phyloP scores from a whole-genome alignment of 2,329 filamentous ascomycete species.

The Bretziella fagacearum region DNA sequence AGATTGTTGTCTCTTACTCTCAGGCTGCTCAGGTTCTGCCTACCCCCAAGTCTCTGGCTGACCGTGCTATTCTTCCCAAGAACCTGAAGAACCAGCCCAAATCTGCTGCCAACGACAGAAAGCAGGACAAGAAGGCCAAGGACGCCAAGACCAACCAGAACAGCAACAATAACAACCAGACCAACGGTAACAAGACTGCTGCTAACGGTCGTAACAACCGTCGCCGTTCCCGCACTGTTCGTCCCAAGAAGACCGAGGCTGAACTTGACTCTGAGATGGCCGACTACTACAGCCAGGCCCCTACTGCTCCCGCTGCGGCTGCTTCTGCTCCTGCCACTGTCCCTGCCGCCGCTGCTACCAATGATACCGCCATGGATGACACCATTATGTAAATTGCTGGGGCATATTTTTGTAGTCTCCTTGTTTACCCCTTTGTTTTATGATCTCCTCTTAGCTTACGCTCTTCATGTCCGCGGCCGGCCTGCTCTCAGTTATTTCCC shows the following conservation, averaged over 20 bases:
- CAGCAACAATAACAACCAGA: slow-evolving; percentile 19
- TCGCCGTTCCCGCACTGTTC: slow-evolving; percentile 39
- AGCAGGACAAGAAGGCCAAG: slow-evolving; percentile 29
- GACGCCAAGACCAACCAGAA: slow-evolving; percentile 22
- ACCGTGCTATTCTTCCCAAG: slow-evolving; percentile 49
- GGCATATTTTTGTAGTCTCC: background rate
- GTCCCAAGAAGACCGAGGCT: slow-evolving; percentile 76
- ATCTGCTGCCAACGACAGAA: slow-evolving; percentile 60
- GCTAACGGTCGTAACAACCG: slow-evolving; percentile 29
- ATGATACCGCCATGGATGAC: slow-evolving; percentile 49
- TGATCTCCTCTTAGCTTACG: slow-evolving; percentile 11
- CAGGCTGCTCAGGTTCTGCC: slow-evolving; percentile 51
- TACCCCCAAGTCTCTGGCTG: slow-evolving; percentile 53
- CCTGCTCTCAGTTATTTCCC: slow-evolving; percentile 5
- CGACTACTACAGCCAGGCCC: slow-evolving; percentile 61
- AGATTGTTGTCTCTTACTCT: slow-evolving; percentile 70
- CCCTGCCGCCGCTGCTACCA: slow-evolving; percentile 25
- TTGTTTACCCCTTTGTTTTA: background rate
- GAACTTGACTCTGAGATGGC: slow-evolving; percentile 96
- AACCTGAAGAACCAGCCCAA: slow-evolving; percentile 59
- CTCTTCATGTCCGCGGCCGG: slow-evolving; percentile 9
- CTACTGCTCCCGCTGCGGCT: slow-evolving; percentile 29
- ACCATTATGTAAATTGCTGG: slow-evolving; percentile 11
- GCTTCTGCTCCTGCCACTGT: slow-evolving; percentile 25
- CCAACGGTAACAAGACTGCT: slow-evolving; percentile 21